These are phyloP conservation scores for Botrytis fabae DNA, from an alignment of 2,329 filamentous ascomycete genomes.

Conservation along the genomic window DNA sequence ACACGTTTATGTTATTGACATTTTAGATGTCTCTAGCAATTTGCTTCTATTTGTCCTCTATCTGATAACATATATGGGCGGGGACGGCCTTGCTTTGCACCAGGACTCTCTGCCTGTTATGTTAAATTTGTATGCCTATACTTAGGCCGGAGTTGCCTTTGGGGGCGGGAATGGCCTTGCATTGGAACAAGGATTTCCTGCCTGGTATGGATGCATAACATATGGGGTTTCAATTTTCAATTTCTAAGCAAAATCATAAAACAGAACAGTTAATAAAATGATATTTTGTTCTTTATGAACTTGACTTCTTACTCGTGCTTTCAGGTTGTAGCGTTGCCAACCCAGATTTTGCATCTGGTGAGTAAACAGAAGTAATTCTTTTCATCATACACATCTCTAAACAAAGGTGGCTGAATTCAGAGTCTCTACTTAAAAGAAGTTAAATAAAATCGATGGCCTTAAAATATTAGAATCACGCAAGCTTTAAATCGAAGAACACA, in stretches of 20 bases:
- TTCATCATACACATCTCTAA: too few relatives aligned
- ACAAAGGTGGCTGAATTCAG: too few relatives aligned
- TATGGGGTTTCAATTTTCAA: neutral
- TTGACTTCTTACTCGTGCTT: neutral
- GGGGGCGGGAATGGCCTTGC: slow-evolving; percentile 13
- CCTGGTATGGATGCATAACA: slow-evolving; percentile 14
- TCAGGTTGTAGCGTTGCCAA: neutral
- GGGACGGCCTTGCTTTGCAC: slow-evolving; percentile 7
- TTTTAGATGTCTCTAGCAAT: neutral
- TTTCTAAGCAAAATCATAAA: neutral
- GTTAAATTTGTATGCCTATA: slow-evolving; percentile 14
- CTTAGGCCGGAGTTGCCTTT: slow-evolving; percentile 16
- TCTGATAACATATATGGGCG: neutral
- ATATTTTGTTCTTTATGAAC: neutral
- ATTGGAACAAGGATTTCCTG: slow-evolving; percentile 12
- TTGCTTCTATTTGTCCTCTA: neutral
- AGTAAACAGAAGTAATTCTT: too few relatives aligned
- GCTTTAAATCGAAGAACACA: too few relatives aligned
- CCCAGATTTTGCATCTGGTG: too few relatives aligned
- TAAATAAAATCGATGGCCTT: too few relatives aligned
- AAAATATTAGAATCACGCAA: too few relatives aligned
- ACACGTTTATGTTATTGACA: slow-evolving; percentile 2
- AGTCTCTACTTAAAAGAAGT: too few relatives aligned
- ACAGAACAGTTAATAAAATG: neutral
- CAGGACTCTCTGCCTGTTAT: slow-evolving; percentile 6